These are phyloP conservation scores for Lasiosphaeria ovina DNA, from an alignment of 495 filamentous ascomycete genomes.

Conservation along the genomic window DNA sequence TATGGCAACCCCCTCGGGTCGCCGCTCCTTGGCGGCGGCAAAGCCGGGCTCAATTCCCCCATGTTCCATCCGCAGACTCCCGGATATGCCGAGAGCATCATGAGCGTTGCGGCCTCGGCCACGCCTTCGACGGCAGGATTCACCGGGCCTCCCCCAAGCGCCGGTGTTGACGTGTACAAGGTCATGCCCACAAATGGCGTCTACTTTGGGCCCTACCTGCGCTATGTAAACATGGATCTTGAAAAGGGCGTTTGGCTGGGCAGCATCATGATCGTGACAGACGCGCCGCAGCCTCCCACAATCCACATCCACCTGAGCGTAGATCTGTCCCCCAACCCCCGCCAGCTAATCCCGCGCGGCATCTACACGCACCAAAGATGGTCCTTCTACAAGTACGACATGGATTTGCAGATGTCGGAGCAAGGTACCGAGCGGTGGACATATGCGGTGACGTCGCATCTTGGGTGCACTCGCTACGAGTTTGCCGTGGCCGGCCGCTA, in stretches of 20 bases:
- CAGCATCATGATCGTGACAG: constrained; percentile 72
- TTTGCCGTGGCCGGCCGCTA: constrained; percentile 91
- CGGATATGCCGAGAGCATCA: constrained; percentile 70
- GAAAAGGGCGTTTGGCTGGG: constrained; percentile 89
- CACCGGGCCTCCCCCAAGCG: constrained; percentile 77
- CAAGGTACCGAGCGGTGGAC: constrained; percentile 84
- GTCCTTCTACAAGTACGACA: constrained; percentile 94
- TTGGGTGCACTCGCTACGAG: constrained; percentile 95
- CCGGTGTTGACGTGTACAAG: constrained; percentile 90
- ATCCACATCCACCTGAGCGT: constrained; percentile 92
- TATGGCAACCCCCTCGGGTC: constrained; percentile 76
- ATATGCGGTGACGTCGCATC: constrained; percentile 94
- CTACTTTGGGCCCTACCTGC: constrained; percentile 93
- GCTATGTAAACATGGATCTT: constrained; percentile 96
- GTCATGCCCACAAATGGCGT: constrained; percentile 93
- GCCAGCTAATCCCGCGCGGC: constrained; percentile 78
- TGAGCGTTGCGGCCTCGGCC: constrained; percentile 69
- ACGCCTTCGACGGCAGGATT: constrained; percentile 69
- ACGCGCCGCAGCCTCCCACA: constrained; percentile 89
- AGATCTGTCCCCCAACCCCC: constrained; percentile 89
- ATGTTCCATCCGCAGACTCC: constrained; percentile 70
- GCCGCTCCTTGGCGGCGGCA: constrained; percentile 68
- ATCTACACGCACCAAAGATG: constrained; percentile 89
- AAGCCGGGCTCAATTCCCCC: constrained; percentile 70
- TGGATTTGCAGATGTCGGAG: constrained; percentile 90